Conservation (phyloP, 2,329 filamentous ascomycete genomes). For the Xylaria hypoxylon region DNA sequence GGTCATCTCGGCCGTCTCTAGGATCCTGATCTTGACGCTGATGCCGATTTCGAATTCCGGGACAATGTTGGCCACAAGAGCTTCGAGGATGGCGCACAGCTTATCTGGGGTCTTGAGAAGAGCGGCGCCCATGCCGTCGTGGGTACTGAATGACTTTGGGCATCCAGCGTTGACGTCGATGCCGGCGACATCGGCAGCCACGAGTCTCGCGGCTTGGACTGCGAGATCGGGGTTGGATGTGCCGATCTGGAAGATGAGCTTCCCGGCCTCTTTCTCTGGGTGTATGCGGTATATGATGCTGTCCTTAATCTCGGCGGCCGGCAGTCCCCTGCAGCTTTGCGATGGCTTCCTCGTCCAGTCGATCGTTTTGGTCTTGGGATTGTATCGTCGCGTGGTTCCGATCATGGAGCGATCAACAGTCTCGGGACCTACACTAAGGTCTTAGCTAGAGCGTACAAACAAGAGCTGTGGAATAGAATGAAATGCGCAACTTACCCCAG, state of each 20-base stretch:
- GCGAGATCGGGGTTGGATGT: constrained; percentile 85
- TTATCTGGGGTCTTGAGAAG: constrained; percentile 86
- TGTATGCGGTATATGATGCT: constrained; percentile 88
- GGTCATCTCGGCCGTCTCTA: constrained; percentile 81
- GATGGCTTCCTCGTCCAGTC: constrained; percentile 85
- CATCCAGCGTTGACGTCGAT: constrained; percentile 99
- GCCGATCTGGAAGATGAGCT: constrained; percentile 91
- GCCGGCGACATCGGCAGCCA: constrained; percentile 88
- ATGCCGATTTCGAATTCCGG: constrained; percentile 88
- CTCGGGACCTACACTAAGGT: constrained; percentile 75
- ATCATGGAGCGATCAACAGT: constrained; percentile 94
- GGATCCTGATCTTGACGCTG: constrained; percentile 93
- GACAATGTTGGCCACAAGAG: constrained; percentile 82
- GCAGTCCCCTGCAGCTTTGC: constrained; percentile 71
- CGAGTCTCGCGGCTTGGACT: constrained; percentile 83
- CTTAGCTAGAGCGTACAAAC: constrained; percentile 3
- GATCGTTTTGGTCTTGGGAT: constrained; percentile 80
- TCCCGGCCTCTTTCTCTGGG: constrained; percentile 77
- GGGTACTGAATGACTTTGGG: constrained; percentile 94
- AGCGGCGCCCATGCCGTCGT: constrained; percentile 94
- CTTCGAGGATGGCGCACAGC: constrained; percentile 83
- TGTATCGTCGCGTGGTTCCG: constrained; percentile 81
- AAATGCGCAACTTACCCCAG: constrained; percentile 74
- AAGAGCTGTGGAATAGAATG: neutral
- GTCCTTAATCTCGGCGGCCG: constrained; percentile 62